phyloP scores from a whole-genome alignment of 768 basidiomycete genomes.

The Tricholoma matsutake region DNA sequence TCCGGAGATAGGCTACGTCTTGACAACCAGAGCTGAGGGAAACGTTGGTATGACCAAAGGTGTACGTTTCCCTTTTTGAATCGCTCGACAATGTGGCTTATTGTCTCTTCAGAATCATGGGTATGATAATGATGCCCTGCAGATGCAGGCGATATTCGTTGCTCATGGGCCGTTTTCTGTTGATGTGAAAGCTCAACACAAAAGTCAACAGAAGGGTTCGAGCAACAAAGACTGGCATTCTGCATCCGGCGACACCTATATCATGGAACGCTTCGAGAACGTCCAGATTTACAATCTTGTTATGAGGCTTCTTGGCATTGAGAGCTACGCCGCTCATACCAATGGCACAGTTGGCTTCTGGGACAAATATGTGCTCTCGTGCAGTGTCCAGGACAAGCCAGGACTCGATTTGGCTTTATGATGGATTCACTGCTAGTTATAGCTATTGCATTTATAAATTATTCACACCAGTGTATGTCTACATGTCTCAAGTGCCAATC shows the following conservation, averaged over 20 bases:
- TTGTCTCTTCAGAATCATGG: conserved; percentile 67
- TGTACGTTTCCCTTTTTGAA: conserved; percentile 39
- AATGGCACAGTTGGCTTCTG: conserved; percentile 86
- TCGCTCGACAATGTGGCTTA: neutral
- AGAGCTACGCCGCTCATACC: conserved; percentile 49
- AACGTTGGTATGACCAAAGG: conserved; percentile 69
- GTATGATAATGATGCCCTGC: conserved; percentile 73
- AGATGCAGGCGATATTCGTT: conserved; percentile 90
- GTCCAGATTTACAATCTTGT: conserved; percentile 85
- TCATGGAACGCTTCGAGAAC: conserved; percentile 83
- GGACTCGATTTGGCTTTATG: too few relatives aligned
- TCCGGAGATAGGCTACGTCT: conserved; percentile 74
- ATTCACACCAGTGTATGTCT: too few relatives aligned
- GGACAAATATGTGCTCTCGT: conserved; percentile 62
- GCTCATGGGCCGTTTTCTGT: conserved; percentile 87
- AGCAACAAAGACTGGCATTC: conserved; percentile 62
- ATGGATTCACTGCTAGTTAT: too few relatives aligned
- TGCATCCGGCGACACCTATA: conserved; percentile 56
- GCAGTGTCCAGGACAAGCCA: too few relatives aligned
- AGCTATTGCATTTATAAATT: too few relatives aligned
- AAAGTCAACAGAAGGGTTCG: conserved; percentile 16
- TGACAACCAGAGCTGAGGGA: conserved; percentile 65
- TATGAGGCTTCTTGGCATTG: conserved; percentile 68
- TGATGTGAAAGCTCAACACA: conserved; percentile 57
- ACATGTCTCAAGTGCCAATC: neutral